These are phyloP conservation scores for Lagenidium giganteum DNA, from an alignment of 352 stramenopile species.

Conservation along the genomic window DNA sequence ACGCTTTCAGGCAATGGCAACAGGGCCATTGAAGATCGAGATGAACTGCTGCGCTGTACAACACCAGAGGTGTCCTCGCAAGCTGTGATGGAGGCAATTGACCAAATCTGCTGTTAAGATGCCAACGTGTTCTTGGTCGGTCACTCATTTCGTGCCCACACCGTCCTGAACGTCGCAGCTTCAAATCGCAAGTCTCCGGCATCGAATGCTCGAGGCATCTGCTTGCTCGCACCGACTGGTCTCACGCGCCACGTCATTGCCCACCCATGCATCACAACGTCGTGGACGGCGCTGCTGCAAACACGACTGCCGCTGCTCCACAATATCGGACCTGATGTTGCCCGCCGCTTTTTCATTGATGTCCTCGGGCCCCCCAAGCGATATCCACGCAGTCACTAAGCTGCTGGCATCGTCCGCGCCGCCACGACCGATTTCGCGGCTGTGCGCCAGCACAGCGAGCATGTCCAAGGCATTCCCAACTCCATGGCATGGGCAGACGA, in stretches of 20 bases:
- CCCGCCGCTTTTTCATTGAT: too few relatives aligned
- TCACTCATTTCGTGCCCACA: conserved; percentile 64
- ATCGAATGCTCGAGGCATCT: too few relatives aligned
- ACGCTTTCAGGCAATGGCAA: conserved; percentile 59
- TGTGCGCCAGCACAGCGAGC: conserved; percentile 24
- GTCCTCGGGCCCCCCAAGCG: too few relatives aligned
- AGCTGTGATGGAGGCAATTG: conserved; percentile 35
- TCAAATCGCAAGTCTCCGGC: conserved; percentile 28
- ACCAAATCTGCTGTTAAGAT: conserved; percentile 20
- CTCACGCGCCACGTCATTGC: too few relatives aligned
- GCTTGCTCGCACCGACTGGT: too few relatives aligned
- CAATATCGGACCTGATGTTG: too few relatives aligned
- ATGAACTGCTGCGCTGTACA: conserved; percentile 39
- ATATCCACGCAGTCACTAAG: conserved; percentile 49
- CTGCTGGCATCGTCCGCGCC: conserved; percentile 44
- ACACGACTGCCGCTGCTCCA: too few relatives aligned
- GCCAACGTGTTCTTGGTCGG: conserved; percentile 49
- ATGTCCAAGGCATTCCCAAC: conserved; percentile 24
- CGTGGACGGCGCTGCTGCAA: too few relatives aligned
- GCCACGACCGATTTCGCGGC: conserved; percentile 38
- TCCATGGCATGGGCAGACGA: conserved; percentile 56
- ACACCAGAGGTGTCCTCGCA: conserved; percentile 24
- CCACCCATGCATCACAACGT: too few relatives aligned
- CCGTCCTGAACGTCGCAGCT: conserved; percentile 38
- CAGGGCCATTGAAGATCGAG: conserved; percentile 31